Percentiles rank a stretch among this genome's conserved stretches.
These are phyloP conservation scores for Aureobasidium sp. DNA, from an alignment of 2,329 filamentous ascomycete species.

Conservation along the genomic window DNA sequence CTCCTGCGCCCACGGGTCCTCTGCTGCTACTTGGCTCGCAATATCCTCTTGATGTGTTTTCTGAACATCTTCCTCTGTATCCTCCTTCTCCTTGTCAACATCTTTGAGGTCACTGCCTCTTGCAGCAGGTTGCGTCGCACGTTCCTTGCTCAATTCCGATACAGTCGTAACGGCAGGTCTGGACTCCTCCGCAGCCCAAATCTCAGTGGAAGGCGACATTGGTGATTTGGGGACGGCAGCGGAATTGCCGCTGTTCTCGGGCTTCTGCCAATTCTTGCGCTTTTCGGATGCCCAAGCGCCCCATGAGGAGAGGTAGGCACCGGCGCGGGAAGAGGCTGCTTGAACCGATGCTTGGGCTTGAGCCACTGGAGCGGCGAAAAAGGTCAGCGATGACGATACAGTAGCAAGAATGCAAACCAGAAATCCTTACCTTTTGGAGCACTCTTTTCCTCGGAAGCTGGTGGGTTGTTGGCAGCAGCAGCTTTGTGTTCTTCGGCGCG, in stretches of 20 bases:
- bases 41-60: not conserved
- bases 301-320: conserved; percentile 58
- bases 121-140: not conserved
- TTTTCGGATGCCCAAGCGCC: conserved; percentile 66
- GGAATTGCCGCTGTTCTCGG: not conserved
- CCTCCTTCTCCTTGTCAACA: not conserved
- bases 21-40: not conserved
- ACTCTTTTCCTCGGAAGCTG: conserved; percentile 17
- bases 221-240: not conserved
- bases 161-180: not conserved
- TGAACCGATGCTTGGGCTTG: conserved; percentile 49
- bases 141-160: not conserved
- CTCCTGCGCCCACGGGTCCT: conserved; percentile 1
- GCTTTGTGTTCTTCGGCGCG: conserved; percentile 50
- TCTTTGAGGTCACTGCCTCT: not conserved
- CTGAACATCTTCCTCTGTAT: not conserved
- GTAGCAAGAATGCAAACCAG: not conserved
- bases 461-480: conserved; percentile 20
- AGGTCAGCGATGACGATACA: not conserved
- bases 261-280: conserved; percentile 42
- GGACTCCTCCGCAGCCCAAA: not conserved
- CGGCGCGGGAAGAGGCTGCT: conserved; percentile 49
- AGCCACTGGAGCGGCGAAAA: conserved; percentile 38
- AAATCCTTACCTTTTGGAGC: not conserved
- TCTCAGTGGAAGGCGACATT: not conserved